Evolutionary conservation across 768 basidiomycete species (phyloP), one percentile per base, ranked within the genome.

Genomic region (Arthromyces matolae): DNA sequence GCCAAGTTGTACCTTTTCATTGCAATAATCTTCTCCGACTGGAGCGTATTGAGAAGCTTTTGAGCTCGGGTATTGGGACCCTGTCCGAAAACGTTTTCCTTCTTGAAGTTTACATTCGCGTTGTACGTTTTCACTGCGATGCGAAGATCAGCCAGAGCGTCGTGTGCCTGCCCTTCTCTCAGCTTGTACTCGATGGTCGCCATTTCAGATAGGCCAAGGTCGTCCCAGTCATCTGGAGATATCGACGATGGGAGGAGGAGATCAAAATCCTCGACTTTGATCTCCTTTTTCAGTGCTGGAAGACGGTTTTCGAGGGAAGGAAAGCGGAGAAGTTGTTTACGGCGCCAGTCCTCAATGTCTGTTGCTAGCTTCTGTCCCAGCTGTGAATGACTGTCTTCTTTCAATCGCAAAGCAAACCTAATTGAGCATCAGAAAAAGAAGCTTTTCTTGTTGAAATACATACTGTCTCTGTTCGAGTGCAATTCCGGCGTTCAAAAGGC

Each of bases 151-250:
- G 56, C 47, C 22, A 64, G 60, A 14, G 55, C 52, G 49, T 64
- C 61, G 43, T 63, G 52, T 7, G 62, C 63, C 45, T 63, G 63
- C 8, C 61, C 61, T 56, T 63, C 55, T 8, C 57, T 55, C 1
- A 64, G 50, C 12, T 47, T 24, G 33, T 56, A 53, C 46, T 64
- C 58, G 18, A 55, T 40, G 20, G 28, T 35, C 6, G 44, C 52
- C 6, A 52, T 22, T 0, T 45, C 29, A 8, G 33, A 36, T 20
- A 60, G 48, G 1, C 49, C 47, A 24, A 48, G 43, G 18, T 10
- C 13, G 23, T 27, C 33, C 7, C 42, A 50, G 14, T 27, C 22
- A 18, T 23, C 28, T 22, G 45, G 22, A 12, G 19, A 38, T 34
- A 61, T 54, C 4, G 12, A 38, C 24, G 58, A 60, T 8, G 62